Conservation (phyloP, 2,329 filamentous ascomycete genomes). For the Penicillium brevicompactum region DNA sequence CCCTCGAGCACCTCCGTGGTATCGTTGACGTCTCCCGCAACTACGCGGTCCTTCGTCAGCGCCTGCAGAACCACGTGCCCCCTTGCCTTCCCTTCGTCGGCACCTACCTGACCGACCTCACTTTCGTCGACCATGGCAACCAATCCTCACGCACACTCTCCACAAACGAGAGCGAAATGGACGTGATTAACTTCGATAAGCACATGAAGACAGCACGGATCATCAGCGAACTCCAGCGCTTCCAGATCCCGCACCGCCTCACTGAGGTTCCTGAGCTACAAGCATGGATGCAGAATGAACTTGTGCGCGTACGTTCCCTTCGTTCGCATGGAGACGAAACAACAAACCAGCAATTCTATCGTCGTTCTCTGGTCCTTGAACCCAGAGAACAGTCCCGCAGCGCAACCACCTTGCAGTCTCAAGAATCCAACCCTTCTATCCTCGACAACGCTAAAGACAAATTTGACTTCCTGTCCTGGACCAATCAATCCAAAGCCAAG, state of each 20-base stretch:
- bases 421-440: conserved; percentile 33
- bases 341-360: conserved; percentile 70
- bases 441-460: conserved; percentile 51
- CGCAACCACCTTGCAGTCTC: conserved; percentile 22
- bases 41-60: conserved; percentile 80
- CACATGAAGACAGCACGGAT: conserved; percentile 93
- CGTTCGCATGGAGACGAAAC: conserved; percentile 64
- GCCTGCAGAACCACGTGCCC: conserved; percentile 81
- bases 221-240: conserved; percentile 91
- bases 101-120: conserved; percentile 94
- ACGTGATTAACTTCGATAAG: conserved; percentile 97
- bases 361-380: conserved; percentile 81
- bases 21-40: conserved; percentile 90
- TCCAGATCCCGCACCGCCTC: conserved; percentile 90
- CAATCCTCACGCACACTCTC: conserved; percentile 78
- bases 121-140: conserved; percentile 94
- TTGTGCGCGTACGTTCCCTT: conserved; percentile 73
- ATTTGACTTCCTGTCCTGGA: conserved; percentile 57
- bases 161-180: conserved; percentile 64
- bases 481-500: conserved; percentile 47
- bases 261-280: conserved; percentile 84
- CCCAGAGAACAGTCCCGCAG: conserved; percentile 51
- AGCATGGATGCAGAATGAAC: conserved; percentile 84
- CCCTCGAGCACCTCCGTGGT: conserved; percentile 75
- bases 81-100: conserved; percentile 95